Percentiles rank a stretch among this genome's conserved stretches.
Conservation (phyloP, 257 asterid species). For the Fraxinus anomala region DNA sequence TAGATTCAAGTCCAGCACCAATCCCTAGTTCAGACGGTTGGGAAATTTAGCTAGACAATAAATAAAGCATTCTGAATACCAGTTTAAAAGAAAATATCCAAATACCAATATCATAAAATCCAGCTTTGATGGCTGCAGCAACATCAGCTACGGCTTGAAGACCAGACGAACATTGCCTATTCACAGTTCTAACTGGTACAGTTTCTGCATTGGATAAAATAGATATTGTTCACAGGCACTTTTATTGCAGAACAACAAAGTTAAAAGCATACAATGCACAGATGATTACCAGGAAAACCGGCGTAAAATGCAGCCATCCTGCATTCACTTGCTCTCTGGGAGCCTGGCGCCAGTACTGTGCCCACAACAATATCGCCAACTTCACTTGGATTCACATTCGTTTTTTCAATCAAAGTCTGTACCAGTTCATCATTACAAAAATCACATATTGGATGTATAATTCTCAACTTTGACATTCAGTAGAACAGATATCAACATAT, state of each 20-base stretch:
- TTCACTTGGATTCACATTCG: constrained; percentile 81
- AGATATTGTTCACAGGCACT: constrained; percentile 6
- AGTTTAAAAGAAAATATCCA: constrained; percentile 7
- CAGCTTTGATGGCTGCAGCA: constrained; percentile 98
- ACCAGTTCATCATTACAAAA: neutral
- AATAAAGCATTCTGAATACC: neutral
- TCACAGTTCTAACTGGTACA: constrained; percentile 97
- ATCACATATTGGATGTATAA: neutral
- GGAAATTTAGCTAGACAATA: constrained; percentile 5
- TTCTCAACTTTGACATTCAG: constrained; percentile 16
- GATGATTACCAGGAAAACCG: constrained; percentile 83
- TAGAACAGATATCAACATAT: constrained; percentile 13
- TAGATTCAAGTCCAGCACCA: constrained; percentile 98
- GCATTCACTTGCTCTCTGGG: constrained; percentile 97
- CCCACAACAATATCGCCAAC: constrained; percentile 98
- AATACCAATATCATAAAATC: constrained; percentile 94
- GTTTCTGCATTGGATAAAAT: constrained; percentile 57
- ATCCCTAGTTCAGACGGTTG: constrained; percentile 55
- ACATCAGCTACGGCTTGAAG: constrained; percentile 99
- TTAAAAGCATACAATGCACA: neutral
- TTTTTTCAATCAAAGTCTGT: constrained; percentile 79
- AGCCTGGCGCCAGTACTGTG: constrained; percentile 90
- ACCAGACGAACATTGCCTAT: constrained; percentile 98
- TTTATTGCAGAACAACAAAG: neutral
- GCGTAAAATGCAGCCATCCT: constrained; percentile 99